These are phyloP conservation scores for Pichia sp. DNA, from an alignment of 1,139 yeast genomes.

Conservation along the genomic window DNA sequence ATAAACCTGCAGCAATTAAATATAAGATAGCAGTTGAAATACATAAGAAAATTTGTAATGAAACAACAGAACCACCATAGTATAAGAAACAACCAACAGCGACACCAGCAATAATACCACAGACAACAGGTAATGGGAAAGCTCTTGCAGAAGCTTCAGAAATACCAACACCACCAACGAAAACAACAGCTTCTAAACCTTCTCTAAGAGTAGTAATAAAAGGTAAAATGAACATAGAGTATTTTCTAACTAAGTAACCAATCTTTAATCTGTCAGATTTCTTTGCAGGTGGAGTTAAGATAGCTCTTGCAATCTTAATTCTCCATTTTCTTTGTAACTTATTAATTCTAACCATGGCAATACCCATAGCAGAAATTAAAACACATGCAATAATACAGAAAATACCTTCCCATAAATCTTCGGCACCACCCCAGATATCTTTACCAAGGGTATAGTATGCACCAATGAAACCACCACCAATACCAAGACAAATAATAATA, in stretches of 20 bases:
- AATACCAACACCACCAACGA: constrained; percentile 70
- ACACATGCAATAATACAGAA: constrained; percentile 78
- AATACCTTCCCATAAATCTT: constrained; percentile 91
- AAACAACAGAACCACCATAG: constrained; percentile 65
- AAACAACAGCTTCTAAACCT: constrained; percentile 84
- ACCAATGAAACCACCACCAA: constrained; percentile 84
- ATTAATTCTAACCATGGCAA: constrained; percentile 85
- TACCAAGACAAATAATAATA: constrained; percentile 60
- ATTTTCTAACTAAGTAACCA: constrained; percentile 46
- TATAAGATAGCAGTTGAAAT: constrained; percentile 77
- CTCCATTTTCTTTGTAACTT: constrained; percentile 92
- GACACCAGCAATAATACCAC: constrained; percentile 71
- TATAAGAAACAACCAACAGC: constrained; percentile 62
- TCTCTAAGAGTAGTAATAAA: constrained; percentile 77
- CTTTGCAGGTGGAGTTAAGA: constrained; percentile 31
- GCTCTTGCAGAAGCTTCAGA: constrained; percentile 44
- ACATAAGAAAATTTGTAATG: constrained; percentile 74
- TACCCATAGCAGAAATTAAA: constrained; percentile 83
- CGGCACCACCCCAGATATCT: constrained; percentile 80
- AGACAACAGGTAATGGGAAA: constrained; percentile 77
- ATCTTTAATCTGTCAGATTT: constrained; percentile 37
- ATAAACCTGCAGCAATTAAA: constrained; percentile 80
- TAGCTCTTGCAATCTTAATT: constrained; percentile 73
- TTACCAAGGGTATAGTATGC: constrained; percentile 72
- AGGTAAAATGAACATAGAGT: constrained; percentile 72